Conservation (phyloP, 306 rosid genomes). For the Vigna radiata region DNA sequence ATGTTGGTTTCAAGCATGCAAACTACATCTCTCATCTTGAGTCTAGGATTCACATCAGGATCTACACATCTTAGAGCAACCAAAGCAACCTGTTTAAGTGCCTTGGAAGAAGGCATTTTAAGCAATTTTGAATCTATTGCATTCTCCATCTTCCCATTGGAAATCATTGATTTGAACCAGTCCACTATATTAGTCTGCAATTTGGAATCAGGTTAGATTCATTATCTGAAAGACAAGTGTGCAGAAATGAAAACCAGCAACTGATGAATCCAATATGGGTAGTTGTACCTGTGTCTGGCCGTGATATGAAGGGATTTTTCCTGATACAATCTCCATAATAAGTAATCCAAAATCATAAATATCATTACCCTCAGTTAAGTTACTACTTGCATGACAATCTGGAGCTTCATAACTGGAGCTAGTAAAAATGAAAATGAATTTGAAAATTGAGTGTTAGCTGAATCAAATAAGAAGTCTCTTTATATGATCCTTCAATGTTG, state of each 20-base stretch:
- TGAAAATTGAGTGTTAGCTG: neutral
- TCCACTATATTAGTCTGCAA: constrained; percentile 61
- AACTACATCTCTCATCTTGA: constrained; percentile 63
- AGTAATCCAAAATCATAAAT: constrained; percentile 73
- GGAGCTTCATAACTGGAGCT: constrained; percentile 52
- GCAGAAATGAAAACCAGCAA: neutral
- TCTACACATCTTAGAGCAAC: constrained; percentile 70
- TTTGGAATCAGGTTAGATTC: neutral
- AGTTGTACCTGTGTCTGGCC: constrained; percentile 51
- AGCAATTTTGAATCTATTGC: constrained; percentile 60
- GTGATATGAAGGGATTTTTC: constrained; percentile 52
- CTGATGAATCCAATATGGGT: constrained; percentile 8
- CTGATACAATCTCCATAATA: constrained; percentile 72
- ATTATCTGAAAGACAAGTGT: neutral
- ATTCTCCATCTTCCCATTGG: constrained; percentile 34
- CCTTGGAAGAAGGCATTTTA: constrained; percentile 57
- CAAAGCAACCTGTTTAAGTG: constrained; percentile 59
- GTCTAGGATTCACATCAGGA: constrained; percentile 55
- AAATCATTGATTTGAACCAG: constrained; percentile 69
- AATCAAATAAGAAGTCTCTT: neutral
- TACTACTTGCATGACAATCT: constrained; percentile 42
- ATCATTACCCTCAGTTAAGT: constrained; percentile 51
- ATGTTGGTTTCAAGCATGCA: constrained; percentile 67
- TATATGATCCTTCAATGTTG: too few species aligned
- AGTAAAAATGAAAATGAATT: constrained; percentile 6